phyloP scores from a whole-genome alignment of 2,329 filamentous ascomycete species.

The Colletotrichum orbiculare region DNA sequence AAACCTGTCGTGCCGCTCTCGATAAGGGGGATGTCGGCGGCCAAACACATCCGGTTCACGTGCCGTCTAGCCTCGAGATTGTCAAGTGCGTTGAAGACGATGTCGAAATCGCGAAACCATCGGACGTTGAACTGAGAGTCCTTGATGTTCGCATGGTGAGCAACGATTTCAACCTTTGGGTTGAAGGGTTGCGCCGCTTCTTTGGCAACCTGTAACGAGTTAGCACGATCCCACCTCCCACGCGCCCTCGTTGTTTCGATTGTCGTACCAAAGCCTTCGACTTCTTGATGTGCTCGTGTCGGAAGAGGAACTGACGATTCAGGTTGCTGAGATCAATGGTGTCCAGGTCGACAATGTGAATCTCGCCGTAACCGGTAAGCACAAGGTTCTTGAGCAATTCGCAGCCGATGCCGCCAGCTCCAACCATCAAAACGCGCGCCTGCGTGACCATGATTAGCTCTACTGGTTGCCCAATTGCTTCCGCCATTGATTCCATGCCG shows the following conservation, averaged over 20 bases:
- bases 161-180: constrained; percentile 84
- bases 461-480: constrained; percentile 21
- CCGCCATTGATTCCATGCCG: constrained; percentile 7
- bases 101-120: constrained; percentile 85
- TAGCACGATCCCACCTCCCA: constrained; percentile 2
- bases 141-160: constrained; percentile 96
- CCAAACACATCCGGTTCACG: constrained; percentile 97
- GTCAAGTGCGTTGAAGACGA: constrained; percentile 97
- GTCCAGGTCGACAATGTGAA: constrained; percentile 96
- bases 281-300: constrained; percentile 97
- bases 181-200: constrained; percentile 93
- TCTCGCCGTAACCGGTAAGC: constrained; percentile 89
- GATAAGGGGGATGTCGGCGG: constrained; percentile 88
- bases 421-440: constrained; percentile 92
- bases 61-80: constrained; percentile 94
- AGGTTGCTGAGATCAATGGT: constrained; percentile 98
- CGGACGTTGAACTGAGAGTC: constrained; percentile 85
- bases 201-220: constrained; percentile 78
- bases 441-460: constrained; percentile 57
- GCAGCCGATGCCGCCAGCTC: constrained; percentile 96
- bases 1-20: constrained; percentile 98
- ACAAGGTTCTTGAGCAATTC: constrained; percentile 97
- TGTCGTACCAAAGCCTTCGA: constrained; percentile 85
- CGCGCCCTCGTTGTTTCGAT: constrained; percentile 11
- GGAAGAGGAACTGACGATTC: constrained; percentile 96